phyloP scores from a whole-genome alignment of 2,329 filamentous ascomycete species.

The Penicillium sp. region DNA sequence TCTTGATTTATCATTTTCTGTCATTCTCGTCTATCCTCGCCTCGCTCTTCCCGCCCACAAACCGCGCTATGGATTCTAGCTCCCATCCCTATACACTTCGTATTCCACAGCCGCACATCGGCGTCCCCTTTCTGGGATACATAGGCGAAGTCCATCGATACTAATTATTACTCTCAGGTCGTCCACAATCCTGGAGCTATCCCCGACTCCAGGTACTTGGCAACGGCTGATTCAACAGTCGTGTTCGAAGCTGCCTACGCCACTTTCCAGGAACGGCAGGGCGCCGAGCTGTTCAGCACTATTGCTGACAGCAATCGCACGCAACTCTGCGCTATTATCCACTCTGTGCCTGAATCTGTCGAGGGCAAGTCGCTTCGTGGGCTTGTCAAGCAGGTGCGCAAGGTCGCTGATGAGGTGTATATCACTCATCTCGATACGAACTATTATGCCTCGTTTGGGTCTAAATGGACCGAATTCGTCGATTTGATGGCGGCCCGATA shows the following conservation, averaged over 20 bases:
- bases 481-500: conserved; percentile 29
- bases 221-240: conserved; percentile 44
- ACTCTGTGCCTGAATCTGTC: conserved; percentile 36
- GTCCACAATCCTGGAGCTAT: conserved; percentile 49
- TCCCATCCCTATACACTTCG: background rate
- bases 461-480: conserved; percentile 39
- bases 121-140: conserved; percentile 5
- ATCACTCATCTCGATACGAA: conserved; percentile 39
- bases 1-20: conserved; percentile 1
- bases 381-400: conserved; percentile 37
- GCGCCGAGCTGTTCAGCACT: conserved; percentile 31
- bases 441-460: conserved; percentile 43
- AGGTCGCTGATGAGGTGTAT: conserved; percentile 40
- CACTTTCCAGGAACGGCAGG: conserved; percentile 36
- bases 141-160: conserved; percentile 5
- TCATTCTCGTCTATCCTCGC: background rate
- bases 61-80: background rate
- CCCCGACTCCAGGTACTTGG: conserved; percentile 41
- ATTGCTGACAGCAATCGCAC: conserved; percentile 34
- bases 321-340: conserved; percentile 37
- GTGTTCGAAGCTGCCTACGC: conserved; percentile 46
- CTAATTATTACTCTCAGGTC: conserved; percentile 29
- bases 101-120: background rate
- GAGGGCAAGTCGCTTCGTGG: conserved; percentile 29
- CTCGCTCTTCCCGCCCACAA: background rate